Evolutionary conservation across 2,329 filamentous ascomycete species (phyloP).

Genomic region (Thielaviopsis punctulata): DNA sequence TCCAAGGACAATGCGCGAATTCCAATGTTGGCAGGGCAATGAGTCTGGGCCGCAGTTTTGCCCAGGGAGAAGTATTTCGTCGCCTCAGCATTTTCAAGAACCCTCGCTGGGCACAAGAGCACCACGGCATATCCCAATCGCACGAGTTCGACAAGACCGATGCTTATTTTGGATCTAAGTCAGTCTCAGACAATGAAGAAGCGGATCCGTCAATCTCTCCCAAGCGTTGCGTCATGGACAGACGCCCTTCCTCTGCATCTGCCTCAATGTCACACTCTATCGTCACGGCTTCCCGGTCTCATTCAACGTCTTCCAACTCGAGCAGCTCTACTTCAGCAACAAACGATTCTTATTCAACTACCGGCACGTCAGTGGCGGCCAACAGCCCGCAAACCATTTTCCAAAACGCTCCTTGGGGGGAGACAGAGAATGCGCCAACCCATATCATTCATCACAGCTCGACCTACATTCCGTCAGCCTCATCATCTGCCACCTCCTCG

Average conservation of each 20-base stretch:
- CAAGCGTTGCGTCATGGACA: background rate
- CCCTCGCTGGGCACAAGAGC: background rate
- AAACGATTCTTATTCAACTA: constrained; percentile 7
- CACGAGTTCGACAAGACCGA: background rate
- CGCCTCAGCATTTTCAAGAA: constrained; percentile 11
- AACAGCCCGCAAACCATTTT: background rate
- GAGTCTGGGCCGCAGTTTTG: constrained; percentile 11
- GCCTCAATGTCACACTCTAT: background rate
- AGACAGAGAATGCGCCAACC: background rate
- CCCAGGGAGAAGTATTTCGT: constrained; percentile 10
- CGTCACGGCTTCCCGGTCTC: constrained; percentile 8
- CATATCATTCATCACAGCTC: constrained; percentile 1
- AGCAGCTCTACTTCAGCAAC: constrained; percentile 3
- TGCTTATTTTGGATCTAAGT: background rate
- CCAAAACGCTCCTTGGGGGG: background rate
- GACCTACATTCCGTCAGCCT: background rate
- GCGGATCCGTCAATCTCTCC: background rate
- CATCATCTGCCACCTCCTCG: background rate
- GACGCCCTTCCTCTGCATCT: constrained; percentile 7
- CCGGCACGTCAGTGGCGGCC: constrained; percentile 4
- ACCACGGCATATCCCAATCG: background rate
- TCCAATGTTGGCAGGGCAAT: constrained; percentile 8
- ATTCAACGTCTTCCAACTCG: constrained; percentile 11
- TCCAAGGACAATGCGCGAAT: background rate
- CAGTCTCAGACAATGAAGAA: background rate